Base-by-base conservation (phyloP, 1,139 yeast genomes). In the Schizosaccharomyces versatilis region DNA sequence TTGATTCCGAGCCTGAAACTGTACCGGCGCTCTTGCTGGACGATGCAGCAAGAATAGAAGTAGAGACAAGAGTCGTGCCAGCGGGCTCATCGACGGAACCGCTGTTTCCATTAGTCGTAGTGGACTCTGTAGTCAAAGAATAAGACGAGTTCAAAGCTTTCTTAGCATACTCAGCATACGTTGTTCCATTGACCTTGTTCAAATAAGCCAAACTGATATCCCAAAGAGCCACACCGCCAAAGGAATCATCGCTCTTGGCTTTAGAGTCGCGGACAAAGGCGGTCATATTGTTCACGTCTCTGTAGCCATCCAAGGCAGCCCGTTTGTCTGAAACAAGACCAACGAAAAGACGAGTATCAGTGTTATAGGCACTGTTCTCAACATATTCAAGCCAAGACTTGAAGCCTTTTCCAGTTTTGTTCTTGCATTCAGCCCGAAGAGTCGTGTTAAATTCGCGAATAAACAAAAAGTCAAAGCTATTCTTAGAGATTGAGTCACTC, bases 381-480 rank as follows among this genome's bases (percentile, higher is more conserved):
- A 94, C 95, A 66, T 69, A 85, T 51, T 74, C 68, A 53, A 74
- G 73, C 98, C 98, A 88, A 19, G 84, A 77, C 61, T 79, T 81
- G 80, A 82, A 86, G 72, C 88, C 90, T 73, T 86, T 88, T 54
- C 62, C 62, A 36, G 48, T 41, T 40, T 58, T 58, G 52, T 60
- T 62, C 6, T 38, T 36, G 32, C 32, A 15, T 9, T 39, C 38
- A 15, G 39, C 55, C 3, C 54, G 47, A 24, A 48, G 38, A 2
- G 52, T 38, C 15, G 40, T 41, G 41, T 48, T 54, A 40, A 48
- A 48, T 42, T 32, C 17, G 53, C 47, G 55, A 62, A 88, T 77
- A 63, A 84, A 85, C 1, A 90, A 88, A 68, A 81, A 85, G 68
- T 88, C 96, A 60, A 88, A 71, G 47, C 76, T 72, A 17, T 83